Conservation (phyloP, 345 rosid species). For the Pseudoturritis turrita region DNA sequence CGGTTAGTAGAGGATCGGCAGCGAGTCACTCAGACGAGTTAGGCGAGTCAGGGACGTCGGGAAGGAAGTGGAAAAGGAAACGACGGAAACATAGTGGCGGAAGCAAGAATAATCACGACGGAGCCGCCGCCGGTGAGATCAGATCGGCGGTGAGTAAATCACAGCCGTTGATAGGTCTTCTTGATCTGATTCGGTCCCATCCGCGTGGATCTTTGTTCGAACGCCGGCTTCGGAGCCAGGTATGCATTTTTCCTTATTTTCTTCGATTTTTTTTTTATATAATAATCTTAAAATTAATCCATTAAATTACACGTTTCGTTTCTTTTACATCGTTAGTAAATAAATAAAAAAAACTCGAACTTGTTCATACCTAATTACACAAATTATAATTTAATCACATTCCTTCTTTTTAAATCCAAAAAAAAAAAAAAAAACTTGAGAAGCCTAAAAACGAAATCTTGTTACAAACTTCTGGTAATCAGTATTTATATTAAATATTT, state of each 20-base stretch:
- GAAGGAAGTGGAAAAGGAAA: slow-evolving; percentile 33
- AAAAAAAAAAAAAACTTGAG: not conserved
- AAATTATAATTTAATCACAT: not conserved
- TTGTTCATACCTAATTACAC: not conserved
- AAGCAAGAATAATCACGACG: slow-evolving; percentile 16
- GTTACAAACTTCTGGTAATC: not conserved
- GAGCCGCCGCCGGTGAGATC: slow-evolving; percentile 11
- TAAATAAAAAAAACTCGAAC: not conserved
- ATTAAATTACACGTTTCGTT: not conserved
- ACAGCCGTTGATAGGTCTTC: slow-evolving; percentile 46
- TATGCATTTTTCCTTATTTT: slow-evolving; percentile 15
- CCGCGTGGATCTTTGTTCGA: slow-evolving; percentile 48
- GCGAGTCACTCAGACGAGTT: slow-evolving; percentile 37
- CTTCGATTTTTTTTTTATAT: not conserved
- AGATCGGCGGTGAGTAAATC: slow-evolving; percentile 38
- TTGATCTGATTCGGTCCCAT: slow-evolving; percentile 60
- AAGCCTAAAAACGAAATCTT: not conserved
- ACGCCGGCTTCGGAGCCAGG: slow-evolving; percentile 59
- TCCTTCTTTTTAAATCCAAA: not conserved
- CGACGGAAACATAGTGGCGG: slow-evolving; percentile 25
- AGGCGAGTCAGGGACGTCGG: slow-evolving; percentile 53
- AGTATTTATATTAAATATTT: not conserved
- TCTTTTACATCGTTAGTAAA: not conserved
- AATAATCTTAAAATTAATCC: not conserved
- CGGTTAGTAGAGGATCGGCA: slow-evolving; percentile 24